A percentile compares a stretch with the other conserved stretches of the same genome.
Evolutionary conservation across 2,329 filamentous ascomycete genomes (phyloP).

Genomic region (Ascochyta fabae): DNA sequence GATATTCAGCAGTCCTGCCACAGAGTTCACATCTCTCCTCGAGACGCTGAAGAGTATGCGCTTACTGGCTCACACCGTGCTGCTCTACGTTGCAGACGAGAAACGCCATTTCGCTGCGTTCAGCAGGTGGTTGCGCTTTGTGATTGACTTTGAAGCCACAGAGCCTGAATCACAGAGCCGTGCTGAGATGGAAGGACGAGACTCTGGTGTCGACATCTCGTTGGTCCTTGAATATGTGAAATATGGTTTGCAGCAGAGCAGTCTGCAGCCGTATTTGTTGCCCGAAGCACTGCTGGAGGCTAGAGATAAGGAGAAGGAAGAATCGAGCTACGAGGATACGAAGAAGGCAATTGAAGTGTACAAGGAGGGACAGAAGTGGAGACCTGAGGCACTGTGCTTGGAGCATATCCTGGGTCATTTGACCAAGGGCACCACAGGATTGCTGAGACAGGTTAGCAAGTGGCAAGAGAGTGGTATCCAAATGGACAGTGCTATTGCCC

Average conservation of each 20-base stretch:
- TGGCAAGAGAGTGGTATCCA: slow-evolving; percentile 62
- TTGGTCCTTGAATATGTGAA: slow-evolving; percentile 81
- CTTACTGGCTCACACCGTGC: slow-evolving; percentile 74
- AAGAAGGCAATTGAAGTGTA: slow-evolving; percentile 45
- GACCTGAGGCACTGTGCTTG: slow-evolving; percentile 46
- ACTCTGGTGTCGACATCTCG: slow-evolving; percentile 74
- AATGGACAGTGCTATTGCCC: slow-evolving; percentile 68
- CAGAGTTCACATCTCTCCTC: slow-evolving; percentile 55
- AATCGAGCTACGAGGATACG: slow-evolving; percentile 40
- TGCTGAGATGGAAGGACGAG: slow-evolving; percentile 78
- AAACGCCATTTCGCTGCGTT: slow-evolving; percentile 79
- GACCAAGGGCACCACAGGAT: slow-evolving; percentile 40
- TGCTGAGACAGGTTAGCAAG: slow-evolving; percentile 50
- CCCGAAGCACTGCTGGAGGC: slow-evolving; percentile 45
- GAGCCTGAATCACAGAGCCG: slow-evolving; percentile 62
- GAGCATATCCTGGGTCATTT: slow-evolving; percentile 48
- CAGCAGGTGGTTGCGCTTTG: slow-evolving; percentile 81
- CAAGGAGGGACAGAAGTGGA: slow-evolving; percentile 53
- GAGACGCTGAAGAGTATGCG: slow-evolving; percentile 78
- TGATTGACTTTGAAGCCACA: slow-evolving; percentile 79
- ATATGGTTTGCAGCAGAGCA: slow-evolving; percentile 70
- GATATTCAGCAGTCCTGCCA: slow-evolving; percentile 59
- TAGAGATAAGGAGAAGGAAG: slow-evolving; percentile 7
- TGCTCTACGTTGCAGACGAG: slow-evolving; percentile 76
- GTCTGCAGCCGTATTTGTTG: slow-evolving; percentile 66